phyloP scores from a whole-genome alignment of 164 flowering plant species.

The Liquidambar formosana region DNA sequence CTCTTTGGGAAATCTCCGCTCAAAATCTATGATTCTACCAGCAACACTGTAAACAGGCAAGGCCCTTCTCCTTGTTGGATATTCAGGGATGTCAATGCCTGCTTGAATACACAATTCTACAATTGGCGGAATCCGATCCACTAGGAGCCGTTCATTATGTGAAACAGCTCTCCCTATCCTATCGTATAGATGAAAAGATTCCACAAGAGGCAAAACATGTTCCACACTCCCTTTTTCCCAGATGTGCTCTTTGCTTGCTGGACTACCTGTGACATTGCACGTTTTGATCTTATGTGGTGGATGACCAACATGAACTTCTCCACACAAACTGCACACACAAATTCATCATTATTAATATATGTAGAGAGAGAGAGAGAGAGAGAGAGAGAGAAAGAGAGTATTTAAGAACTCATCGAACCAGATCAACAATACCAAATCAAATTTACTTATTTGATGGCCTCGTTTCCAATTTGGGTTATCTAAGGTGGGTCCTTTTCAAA shows the following conservation, averaged over 20 bases:
- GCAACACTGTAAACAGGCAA: slow-evolving; percentile 46
- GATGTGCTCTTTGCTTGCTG: slow-evolving; percentile 39
- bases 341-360: slow-evolving; percentile 3
- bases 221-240: slow-evolving; percentile 42
- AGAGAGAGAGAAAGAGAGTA: no score
- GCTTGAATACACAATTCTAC: slow-evolving; percentile 59
- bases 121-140: slow-evolving; percentile 55
- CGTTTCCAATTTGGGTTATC: no score
- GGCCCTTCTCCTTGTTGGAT: slow-evolving; percentile 52
- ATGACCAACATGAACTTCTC: slow-evolving; percentile 55
- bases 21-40: slow-evolving; percentile 55
- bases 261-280: slow-evolving; percentile 40
- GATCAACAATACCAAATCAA: not conserved
- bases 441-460: no score
- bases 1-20: slow-evolving; percentile 46
- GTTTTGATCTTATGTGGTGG: slow-evolving; percentile 46
- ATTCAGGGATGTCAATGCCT: slow-evolving; percentile 53
- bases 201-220: slow-evolving; percentile 42
- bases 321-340: slow-evolving; percentile 39
- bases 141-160: slow-evolving; percentile 45
- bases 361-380: no score
- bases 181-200: slow-evolving; percentile 61
- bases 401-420: not conserved
- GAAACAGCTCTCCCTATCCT: slow-evolving; percentile 58
- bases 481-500: no score